Evolutionary conservation across 352 stramenopile genomes (phyloP).

Genomic region (Thalassiosira mediterranea): DNA sequence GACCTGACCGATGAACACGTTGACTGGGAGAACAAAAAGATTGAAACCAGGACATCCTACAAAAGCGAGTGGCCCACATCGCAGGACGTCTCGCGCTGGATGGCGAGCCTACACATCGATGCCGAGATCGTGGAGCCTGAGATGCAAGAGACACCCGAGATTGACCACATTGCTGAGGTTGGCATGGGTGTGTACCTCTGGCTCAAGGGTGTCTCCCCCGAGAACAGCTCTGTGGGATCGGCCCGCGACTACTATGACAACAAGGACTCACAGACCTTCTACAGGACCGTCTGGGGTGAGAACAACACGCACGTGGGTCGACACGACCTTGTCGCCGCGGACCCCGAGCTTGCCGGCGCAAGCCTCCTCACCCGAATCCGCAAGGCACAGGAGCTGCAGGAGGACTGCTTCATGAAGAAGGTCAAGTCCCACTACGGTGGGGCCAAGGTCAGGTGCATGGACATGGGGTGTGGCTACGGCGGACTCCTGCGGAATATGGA

Average conservation of each 20-base stretch:
- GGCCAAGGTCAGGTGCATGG: slow-evolving; percentile 28
- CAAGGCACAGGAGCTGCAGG: slow-evolving; percentile 42
- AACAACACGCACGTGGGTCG: slow-evolving; percentile 49
- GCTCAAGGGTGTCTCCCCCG: slow-evolving; percentile 37
- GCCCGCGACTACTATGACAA: slow-evolving; percentile 56
- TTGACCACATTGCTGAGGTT: slow-evolving; percentile 32
- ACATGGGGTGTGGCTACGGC: slow-evolving; percentile 55
- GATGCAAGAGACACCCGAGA: slow-evolving; percentile 11
- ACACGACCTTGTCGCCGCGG: slow-evolving; percentile 38
- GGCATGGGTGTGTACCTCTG: slow-evolving; percentile 46
- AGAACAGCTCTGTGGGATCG: slow-evolving; percentile 18
- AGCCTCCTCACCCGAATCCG: slow-evolving; percentile 24
- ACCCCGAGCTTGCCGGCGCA: slow-evolving; percentile 6
- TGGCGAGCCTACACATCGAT: slow-evolving; percentile 38
- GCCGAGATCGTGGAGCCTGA: slow-evolving; percentile 23
- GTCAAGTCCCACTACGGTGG: slow-evolving; percentile 24
- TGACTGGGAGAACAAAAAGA: slow-evolving; percentile 30
- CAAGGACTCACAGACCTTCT: slow-evolving; percentile 59
- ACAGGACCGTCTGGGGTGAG: slow-evolving; percentile 53
- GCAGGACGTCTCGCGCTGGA: slow-evolving; percentile 29
- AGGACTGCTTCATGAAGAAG: slow-evolving; percentile 17
- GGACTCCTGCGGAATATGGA: slow-evolving; percentile 44
- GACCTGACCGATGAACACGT: slow-evolving; percentile 47
- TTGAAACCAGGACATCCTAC: slow-evolving; percentile 45
- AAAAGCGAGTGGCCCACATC: slow-evolving; percentile 38